These are phyloP conservation scores for Suillus luteus DNA, from an alignment of 768 basidiomycete genomes.

Conservation along the genomic window DNA sequence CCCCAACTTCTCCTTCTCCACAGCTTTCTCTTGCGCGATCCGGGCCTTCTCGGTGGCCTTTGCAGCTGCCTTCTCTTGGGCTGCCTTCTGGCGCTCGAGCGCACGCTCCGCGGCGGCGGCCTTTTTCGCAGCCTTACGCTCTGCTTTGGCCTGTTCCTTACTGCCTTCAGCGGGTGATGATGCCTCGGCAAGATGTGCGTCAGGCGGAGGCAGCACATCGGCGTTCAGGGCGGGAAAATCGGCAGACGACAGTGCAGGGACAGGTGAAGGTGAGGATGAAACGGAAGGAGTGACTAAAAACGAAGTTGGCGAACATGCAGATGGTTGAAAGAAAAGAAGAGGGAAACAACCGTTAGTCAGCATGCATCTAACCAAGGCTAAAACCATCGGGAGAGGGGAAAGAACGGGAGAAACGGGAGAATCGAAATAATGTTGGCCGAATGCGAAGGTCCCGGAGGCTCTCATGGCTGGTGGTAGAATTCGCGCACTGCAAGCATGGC, in stretches of 20 bases:
- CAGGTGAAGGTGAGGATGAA: conserved; percentile 42
- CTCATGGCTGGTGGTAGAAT: conserved; percentile 73
- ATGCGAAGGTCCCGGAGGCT: conserved; percentile 25
- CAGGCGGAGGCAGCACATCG: conserved; percentile 18
- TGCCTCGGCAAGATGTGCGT: conserved; percentile 26
- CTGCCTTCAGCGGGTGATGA: conserved; percentile 35
- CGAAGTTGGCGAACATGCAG: conserved; percentile 40
- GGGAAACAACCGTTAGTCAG: conserved; percentile 22
- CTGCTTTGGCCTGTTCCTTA: conserved; percentile 56
- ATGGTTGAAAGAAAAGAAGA: conserved; percentile 23
- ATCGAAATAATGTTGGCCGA: conserved; percentile 31
- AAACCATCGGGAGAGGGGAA: conserved; percentile 27
- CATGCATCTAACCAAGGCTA: conserved; percentile 36
- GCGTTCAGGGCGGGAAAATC: conserved; percentile 73
- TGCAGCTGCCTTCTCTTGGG: conserved; percentile 58
- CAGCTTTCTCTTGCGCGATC: conserved; percentile 36
- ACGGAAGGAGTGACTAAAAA: conserved; percentile 44
- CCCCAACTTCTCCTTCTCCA: conserved; percentile 53
- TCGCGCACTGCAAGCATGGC: conserved; percentile 91
- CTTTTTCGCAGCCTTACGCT: conserved; percentile 67
- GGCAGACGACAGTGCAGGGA: conserved; percentile 57
- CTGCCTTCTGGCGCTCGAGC: conserved; percentile 56
- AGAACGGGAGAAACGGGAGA: conserved; percentile 37
- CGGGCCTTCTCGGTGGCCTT: conserved; percentile 14
- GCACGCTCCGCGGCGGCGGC: conserved; percentile 63